Evolutionary conservation across 768 basidiomycete genomes (phyloP).

Genomic region (Lactarius pseudohatsudake): DNA sequence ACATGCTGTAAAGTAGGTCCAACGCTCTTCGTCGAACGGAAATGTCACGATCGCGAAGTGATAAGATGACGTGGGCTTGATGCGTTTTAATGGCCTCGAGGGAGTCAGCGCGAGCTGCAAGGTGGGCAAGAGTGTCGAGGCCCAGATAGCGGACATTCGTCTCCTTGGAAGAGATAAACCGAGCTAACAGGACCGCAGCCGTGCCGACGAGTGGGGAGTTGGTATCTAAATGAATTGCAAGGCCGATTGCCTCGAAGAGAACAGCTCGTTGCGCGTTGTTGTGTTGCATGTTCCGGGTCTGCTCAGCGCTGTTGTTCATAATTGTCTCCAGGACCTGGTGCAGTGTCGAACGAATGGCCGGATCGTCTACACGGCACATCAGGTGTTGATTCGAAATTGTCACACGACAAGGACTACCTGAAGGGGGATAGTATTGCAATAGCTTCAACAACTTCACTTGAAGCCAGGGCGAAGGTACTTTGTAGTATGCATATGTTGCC

Average conservation of each 20-base stretch:
- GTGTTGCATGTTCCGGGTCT: conserved; percentile 93
- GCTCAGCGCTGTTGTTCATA: conserved; percentile 89
- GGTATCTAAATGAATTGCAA: conserved; percentile 94
- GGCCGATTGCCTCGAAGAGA: conserved; percentile 95
- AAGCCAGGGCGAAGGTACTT: conserved; percentile 96
- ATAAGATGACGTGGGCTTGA: conserved; percentile 92
- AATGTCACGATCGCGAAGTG: conserved; percentile 95
- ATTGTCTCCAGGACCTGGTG: conserved; percentile 84
- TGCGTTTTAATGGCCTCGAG: conserved; percentile 92
- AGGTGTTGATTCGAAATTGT: not conserved
- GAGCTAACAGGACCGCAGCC: conserved; percentile 87
- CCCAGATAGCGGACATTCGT: conserved; percentile 98
- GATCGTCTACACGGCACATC: conserved; percentile 62
- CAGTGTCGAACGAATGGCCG: conserved; percentile 70
- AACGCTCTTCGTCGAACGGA: conserved; percentile 92
- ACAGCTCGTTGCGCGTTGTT: conserved; percentile 98
- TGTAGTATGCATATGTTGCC: conserved; percentile 93
- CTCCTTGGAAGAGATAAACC: conserved; percentile 97
- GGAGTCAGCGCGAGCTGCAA: conserved; percentile 90
- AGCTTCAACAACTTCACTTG: conserved; percentile 94
- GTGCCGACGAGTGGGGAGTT: conserved; percentile 85
- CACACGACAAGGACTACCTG: conserved; percentile 55
- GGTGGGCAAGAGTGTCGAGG: conserved; percentile 96
- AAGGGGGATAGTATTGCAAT: conserved; percentile 93
- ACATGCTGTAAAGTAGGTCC: conserved; percentile 98